Percentiles rank a stretch among this genome's conserved stretches.
Conservation (phyloP, 2,329 filamentous ascomycete species). For the Teratosphaeria viscida region DNA sequence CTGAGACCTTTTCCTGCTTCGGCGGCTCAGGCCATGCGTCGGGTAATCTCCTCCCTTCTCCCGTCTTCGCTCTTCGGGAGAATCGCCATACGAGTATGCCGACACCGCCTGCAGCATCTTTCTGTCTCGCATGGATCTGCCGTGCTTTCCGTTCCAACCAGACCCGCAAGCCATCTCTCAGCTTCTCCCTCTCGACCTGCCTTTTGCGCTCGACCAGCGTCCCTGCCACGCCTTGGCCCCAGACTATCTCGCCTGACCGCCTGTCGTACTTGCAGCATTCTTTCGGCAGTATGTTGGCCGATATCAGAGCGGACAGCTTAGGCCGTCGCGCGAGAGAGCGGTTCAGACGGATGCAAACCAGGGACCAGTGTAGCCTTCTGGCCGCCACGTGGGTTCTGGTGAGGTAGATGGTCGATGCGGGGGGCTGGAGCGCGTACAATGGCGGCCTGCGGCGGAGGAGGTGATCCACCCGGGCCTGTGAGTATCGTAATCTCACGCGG, state of each 20-base stretch:
- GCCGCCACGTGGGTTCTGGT: constrained; percentile 57
- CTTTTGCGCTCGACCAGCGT: constrained; percentile 52
- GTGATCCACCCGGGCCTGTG: constrained; percentile 44
- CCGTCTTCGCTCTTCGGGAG: constrained; percentile 33
- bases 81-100: constrained; percentile 32
- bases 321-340: constrained; percentile 51
- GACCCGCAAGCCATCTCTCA: constrained; percentile 55
- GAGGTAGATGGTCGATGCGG: constrained; percentile 54
- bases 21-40: constrained; percentile 7
- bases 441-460: constrained; percentile 48
- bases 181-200: constrained; percentile 53
- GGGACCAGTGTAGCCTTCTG: constrained; percentile 50
- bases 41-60: constrained; percentile 4
- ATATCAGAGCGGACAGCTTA: constrained; percentile 49
- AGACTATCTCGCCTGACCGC: constrained; percentile 25
- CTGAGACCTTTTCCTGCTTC: constrained; percentile 31
- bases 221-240: constrained; percentile 41
- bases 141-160: constrained; percentile 46
- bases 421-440: constrained; percentile 52
- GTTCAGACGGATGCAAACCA: constrained; percentile 56
- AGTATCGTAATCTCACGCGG: constrained; percentile 48
- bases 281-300: constrained; percentile 52
- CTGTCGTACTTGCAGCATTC: constrained; percentile 42
- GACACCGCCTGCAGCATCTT: constrained; percentile 30
- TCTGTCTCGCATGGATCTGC: constrained; percentile 26